Conservation (phyloP, 2,329 filamentous ascomycete species). For the Sordariomycetes sp. region DNA sequence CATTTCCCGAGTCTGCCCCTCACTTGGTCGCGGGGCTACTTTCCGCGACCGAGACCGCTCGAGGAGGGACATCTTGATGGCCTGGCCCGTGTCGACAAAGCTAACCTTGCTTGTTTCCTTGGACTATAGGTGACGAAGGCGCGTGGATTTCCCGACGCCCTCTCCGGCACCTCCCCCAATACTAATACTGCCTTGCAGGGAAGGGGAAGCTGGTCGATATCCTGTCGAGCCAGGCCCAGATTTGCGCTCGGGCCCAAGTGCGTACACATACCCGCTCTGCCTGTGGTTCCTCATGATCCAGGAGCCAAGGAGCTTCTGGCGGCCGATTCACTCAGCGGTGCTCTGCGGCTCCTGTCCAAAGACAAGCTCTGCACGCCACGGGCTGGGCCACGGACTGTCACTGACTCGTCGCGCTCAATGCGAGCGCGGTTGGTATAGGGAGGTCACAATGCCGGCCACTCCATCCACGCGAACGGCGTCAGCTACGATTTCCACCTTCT, state of each 20-base stretch:
- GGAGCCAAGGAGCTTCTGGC: neutral
- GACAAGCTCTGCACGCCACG: neutral
- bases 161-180: neutral
- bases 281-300: neutral
- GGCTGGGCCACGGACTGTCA: neutral
- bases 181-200: neutral
- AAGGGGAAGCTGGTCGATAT: conserved; percentile 7
- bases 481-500: conserved; percentile 42
- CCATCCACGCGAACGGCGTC: conserved; percentile 8
- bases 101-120: neutral
- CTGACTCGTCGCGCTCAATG: conserved; percentile 2
- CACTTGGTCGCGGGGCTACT: neutral
- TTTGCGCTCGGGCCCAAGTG: conserved; percentile 5
- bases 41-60: neutral
- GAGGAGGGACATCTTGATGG: neutral
- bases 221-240: conserved; percentile 4
- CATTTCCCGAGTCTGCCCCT: neutral
- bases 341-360: neutral
- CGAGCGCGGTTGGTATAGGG: neutral
- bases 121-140: conserved; percentile 4
- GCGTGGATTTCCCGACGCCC: neutral
- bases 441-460: conserved; percentile 8
- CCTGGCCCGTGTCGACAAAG: neutral
- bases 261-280: neutral
- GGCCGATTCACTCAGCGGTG: neutral